Evolutionary conservation across 495 filamentous ascomycete genomes (phyloP).

Genomic region (Halenospora varia): DNA sequence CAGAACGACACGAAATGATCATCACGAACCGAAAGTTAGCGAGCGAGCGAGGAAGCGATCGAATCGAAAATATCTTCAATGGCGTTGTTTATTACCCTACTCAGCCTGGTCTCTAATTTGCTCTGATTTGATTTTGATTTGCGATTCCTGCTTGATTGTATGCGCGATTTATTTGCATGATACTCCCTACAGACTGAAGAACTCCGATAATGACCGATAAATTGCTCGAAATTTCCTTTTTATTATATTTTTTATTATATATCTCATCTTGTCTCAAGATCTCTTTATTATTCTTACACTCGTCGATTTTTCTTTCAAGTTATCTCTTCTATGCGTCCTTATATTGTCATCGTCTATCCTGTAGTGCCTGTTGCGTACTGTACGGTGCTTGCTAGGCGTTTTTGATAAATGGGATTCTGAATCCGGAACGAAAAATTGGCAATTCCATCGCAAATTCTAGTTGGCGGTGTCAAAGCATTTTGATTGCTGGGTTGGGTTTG

Average conservation of each 20-base stretch:
- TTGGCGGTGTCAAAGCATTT: too few species aligned
- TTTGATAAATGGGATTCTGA: too few species aligned
- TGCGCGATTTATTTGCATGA: neutral
- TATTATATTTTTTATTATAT: neutral
- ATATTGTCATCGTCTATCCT: too few species aligned
- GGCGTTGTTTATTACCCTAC: neutral
- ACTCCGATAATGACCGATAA: neutral
- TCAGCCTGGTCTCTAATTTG: neutral
- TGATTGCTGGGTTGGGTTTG: too few species aligned
- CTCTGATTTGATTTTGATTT: neutral
- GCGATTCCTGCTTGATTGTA: neutral
- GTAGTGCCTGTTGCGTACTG: too few species aligned
- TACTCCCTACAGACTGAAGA: neutral
- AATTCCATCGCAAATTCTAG: too few species aligned
- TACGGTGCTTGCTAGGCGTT: too few species aligned
- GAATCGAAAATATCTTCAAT: neutral
- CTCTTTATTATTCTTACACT: too few species aligned
- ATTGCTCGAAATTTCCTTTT: neutral
- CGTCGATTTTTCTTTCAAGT: too few species aligned
- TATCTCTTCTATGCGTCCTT: too few species aligned
- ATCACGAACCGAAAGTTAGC: neutral
- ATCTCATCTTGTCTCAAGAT: neutral
- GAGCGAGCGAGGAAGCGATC: neutral
- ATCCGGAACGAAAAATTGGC: too few species aligned
- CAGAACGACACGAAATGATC: neutral